Conservation (phyloP, 352 stramenopile species). For the Globisporangium paddicum region DNA sequence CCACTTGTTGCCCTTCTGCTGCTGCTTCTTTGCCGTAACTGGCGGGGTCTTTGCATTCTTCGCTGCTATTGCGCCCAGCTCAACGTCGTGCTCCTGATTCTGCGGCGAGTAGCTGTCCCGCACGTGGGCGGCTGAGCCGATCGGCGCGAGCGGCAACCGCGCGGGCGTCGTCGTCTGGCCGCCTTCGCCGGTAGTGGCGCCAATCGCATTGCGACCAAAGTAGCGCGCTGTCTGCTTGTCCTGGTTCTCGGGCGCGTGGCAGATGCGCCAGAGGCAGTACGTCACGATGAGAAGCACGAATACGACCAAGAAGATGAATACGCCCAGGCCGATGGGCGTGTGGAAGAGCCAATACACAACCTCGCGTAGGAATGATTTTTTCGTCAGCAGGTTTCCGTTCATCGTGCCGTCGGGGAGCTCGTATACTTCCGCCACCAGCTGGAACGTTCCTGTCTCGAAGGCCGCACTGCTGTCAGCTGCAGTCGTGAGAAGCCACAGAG, state of each 20-base stretch:
- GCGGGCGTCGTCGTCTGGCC: not conserved
- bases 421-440: constrained; percentile 41
- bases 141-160: constrained; percentile 1
- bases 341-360: constrained; percentile 50
- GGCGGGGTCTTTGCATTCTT: not conserved
- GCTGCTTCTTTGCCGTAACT: not conserved
- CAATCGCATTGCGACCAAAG: constrained; percentile 11
- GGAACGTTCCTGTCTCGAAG: constrained; percentile 17
- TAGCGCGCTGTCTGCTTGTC: constrained; percentile 33
- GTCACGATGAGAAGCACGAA: constrained; percentile 34
- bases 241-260: constrained; percentile 58
- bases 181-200: not conserved
- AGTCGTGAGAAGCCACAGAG: constrained; percentile 7
- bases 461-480: constrained; percentile 1
- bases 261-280: constrained; percentile 57
- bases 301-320: constrained; percentile 40
- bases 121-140: not conserved
- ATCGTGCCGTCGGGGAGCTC: constrained; percentile 14
- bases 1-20: not conserved
- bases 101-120: not conserved
- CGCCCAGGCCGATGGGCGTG: constrained; percentile 33
- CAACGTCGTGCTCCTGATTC: constrained; percentile 6
- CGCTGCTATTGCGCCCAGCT: constrained; percentile 1
- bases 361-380: constrained; percentile 39
- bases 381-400: constrained; percentile 28